phyloP scores from a whole-genome alignment of 139 green algal genomes.

The Tetradesmus lagerheimii region DNA sequence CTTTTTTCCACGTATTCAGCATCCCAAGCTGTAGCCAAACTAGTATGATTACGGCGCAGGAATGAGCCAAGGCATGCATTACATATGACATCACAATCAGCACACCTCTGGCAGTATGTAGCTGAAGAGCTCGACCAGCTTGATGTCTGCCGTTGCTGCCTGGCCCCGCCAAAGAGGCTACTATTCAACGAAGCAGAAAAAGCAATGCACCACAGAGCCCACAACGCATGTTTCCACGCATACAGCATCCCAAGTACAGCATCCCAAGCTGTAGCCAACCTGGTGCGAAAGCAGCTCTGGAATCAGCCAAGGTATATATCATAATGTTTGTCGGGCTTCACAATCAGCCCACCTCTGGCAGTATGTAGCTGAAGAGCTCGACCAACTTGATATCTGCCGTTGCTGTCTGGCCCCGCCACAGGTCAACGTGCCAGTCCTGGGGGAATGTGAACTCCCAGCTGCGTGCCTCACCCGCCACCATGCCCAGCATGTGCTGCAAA shows the following conservation, averaged over 20 bases:
- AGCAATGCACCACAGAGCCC: too few species aligned
- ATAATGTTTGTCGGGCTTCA: too few species aligned
- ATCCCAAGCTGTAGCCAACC: too few species aligned
- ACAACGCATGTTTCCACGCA: too few species aligned
- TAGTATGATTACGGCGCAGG: too few species aligned
- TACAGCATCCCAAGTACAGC: too few species aligned
- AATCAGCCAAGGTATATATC: too few species aligned
- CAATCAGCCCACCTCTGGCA: conserved; percentile 57
- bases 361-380: conserved; percentile 66
- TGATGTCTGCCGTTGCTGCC: conserved; percentile 37
- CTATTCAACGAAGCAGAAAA: too few species aligned
- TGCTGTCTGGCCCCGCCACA: conserved; percentile 55
- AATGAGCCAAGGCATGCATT: too few species aligned
- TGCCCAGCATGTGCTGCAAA: conserved; percentile 50
- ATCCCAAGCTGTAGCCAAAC: too few species aligned
- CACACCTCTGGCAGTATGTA: conserved; percentile 66
- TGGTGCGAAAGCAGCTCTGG: too few species aligned
- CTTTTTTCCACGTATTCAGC: too few species aligned
- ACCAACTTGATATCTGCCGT: conserved; percentile 47
- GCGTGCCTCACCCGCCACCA: conserved; percentile 54
- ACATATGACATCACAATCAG: background rate
- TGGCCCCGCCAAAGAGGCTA: conserved; percentile 63
- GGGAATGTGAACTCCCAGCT: conserved; percentile 59
- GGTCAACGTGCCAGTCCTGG: conserved; percentile 65
- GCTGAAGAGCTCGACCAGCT: conserved; percentile 62